Conservation (phyloP, 208 protist genomes). For the Tritrichomonas musculus region DNA sequence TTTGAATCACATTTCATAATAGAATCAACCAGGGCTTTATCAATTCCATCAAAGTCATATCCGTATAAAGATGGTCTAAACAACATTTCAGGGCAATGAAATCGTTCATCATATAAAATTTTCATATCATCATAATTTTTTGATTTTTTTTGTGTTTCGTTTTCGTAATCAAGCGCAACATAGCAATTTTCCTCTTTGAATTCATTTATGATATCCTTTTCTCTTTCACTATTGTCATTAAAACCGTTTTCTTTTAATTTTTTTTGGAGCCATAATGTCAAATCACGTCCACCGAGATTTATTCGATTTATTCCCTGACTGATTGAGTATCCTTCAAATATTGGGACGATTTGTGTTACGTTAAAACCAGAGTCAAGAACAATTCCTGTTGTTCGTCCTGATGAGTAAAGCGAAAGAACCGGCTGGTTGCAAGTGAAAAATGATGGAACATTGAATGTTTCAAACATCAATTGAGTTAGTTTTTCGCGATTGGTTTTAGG, state of each 20-base stretch:
- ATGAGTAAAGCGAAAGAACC: neutral
- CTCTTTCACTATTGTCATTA: conserved; percentile 58
- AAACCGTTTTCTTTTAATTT: conserved; percentile 57
- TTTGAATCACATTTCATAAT: neutral
- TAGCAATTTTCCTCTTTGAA: conserved; percentile 68
- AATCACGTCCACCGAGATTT: neutral
- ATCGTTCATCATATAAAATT: neutral
- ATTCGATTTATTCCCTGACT: too few relatives aligned
- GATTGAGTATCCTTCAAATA: conserved; percentile 38
- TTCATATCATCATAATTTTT: too few relatives aligned
- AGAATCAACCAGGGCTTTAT: conserved; percentile 40
- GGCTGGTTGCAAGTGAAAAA: neutral
- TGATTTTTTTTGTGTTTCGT: conserved; percentile 55
- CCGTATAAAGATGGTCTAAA: neutral
- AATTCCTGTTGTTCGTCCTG: conserved; percentile 65
- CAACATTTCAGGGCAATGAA: neutral
- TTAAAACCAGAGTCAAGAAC: conserved; percentile 87
- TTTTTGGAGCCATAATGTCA: conserved; percentile 55
- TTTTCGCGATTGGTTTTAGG: neutral
- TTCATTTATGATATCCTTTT: too few relatives aligned
- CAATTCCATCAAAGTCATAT: conserved; percentile 42
- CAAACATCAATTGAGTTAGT: neutral
- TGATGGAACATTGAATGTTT: neutral
- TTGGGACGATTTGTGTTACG: conserved; percentile 78
- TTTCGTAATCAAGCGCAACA: conserved; percentile 60